Evolutionary conservation across 306 rosid species (phyloP).

Genomic region (Quercus aquifolioides): DNA sequence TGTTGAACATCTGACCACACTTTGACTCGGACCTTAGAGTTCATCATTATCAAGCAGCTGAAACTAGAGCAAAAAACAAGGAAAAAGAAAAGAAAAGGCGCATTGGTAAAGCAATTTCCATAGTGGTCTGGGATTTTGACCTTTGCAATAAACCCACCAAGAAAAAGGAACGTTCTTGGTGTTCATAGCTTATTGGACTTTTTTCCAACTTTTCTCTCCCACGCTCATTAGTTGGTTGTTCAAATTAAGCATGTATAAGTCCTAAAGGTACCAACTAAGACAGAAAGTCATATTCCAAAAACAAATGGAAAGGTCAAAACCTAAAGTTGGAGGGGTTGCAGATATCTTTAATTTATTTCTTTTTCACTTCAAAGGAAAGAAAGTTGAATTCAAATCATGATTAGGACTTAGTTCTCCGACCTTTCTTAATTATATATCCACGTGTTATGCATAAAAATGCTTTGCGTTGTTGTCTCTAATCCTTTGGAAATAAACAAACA

Average conservation of each 20-base stretch:
- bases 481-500: not conserved
- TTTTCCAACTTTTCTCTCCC: conserved; percentile 18
- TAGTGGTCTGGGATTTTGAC: conserved; percentile 2
- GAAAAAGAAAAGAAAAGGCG: too few species aligned
- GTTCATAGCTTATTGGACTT: conserved; percentile 36
- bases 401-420: conserved; percentile 6
- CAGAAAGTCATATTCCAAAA: conserved; percentile 26
- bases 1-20: conserved; percentile 21
- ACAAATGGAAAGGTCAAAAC: conserved; percentile 13
- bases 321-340: conserved; percentile 23
- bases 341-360: conserved; percentile 17
- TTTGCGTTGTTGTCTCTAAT: not conserved
- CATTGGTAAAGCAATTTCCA: conserved; percentile 4
- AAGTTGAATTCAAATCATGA: not conserved
- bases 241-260: conserved; percentile 12
- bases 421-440: conserved; percentile 24
- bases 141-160: conserved; percentile 14
- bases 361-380: conserved; percentile 31
- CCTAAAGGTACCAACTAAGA: conserved; percentile 4
- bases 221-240: conserved; percentile 8
- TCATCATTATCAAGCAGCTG: conserved; percentile 9
- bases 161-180: conserved; percentile 1
- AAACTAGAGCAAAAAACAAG: too few species aligned
- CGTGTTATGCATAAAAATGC: conserved; percentile 29
- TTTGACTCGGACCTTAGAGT: not conserved